Evolutionary conservation across 2,329 filamentous ascomycete genomes (phyloP), one percentile per base, ranked within the genome.

Genomic region (Clonostachys chloroleuca): DNA sequence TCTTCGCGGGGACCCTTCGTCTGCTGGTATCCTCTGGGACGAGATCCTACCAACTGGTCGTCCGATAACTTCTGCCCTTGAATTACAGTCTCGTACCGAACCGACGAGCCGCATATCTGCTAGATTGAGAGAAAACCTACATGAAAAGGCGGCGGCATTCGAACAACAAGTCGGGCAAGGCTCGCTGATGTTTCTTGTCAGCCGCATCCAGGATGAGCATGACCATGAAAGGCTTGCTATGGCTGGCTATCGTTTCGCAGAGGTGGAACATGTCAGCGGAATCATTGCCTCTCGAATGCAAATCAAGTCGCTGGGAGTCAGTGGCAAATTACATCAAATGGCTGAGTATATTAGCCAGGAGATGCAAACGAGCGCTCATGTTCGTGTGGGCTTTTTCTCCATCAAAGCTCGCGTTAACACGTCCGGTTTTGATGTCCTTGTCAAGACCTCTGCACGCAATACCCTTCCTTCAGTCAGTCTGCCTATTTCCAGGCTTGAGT

Each of bases 111-210:
- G 8, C 24, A 30, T 30, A 9, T 30, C 24, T 10, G 10, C 24
- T 9, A 30, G 5, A 9, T 10, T 30, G 10, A 30, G 24, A 30
- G 9, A 2, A 30, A 30, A 10, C 24, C 4, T 30, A 30, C 8
- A 30, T 30, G 24, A 30, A 30, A 30, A 30, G 9, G 24, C 3
- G 24, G 24, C 24, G 24, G 24, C 24, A 30, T 30, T 3, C 9
- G 24, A 30, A 59, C 20, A 56, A 65, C 14, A 61, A 67, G 33
- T 77, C 36, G 86, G 86, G 5, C 83, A 83, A 49, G 90, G 91
- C 1, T 89, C 92, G 46, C 75, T 95, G 42, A 80, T 96, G 62
- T 91, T 95, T 56, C 76, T 95, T 10, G 85, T 91, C 6, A 86
- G 84, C 12, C 77, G 77, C 40, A 73, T 87, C 2, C 72, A 75